Percentiles rank a stretch among this genome's conserved stretches.
Conservation (phyloP, 2,329 filamentous ascomycete genomes). For the Aspergillus caelatus region DNA sequence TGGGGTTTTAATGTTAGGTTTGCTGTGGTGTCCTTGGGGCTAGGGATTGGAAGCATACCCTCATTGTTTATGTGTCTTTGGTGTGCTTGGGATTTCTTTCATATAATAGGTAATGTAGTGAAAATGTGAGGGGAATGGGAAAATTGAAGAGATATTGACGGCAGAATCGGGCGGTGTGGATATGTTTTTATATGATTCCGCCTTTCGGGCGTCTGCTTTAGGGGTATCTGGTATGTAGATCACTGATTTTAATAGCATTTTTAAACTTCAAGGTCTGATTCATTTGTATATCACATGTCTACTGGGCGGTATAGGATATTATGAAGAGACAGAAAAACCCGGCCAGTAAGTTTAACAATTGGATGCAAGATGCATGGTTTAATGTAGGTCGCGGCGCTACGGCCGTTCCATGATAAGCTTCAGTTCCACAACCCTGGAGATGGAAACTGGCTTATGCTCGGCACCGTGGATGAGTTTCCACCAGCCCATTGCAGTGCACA, state of each 20-base stretch:
- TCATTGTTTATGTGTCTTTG: neutral
- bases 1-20: constrained; percentile 14
- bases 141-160: constrained; percentile 5
- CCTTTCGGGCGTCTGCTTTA: neutral
- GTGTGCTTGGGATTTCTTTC: neutral
- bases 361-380: neutral
- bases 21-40: neutral
- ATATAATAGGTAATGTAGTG: neutral
- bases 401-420: neutral
- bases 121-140: constrained; percentile 8
- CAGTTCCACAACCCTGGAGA: neutral
- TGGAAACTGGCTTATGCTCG: neutral
- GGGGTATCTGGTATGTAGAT: neutral
- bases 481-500: neutral
- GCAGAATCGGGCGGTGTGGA: constrained; percentile 15
- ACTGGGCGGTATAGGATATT: neutral
- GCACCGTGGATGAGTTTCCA: neutral
- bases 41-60: neutral
- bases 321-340: neutral
- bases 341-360: neutral
- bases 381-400: neutral
- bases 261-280: neutral
- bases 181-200: neutral
- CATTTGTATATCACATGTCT: neutral
- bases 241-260: neutral